Percentiles rank a stretch among this genome's conserved stretches.
Evolutionary conservation across 1,139 yeast species (phyloP).

Genomic region (Candida buenavistaensis): DNA sequence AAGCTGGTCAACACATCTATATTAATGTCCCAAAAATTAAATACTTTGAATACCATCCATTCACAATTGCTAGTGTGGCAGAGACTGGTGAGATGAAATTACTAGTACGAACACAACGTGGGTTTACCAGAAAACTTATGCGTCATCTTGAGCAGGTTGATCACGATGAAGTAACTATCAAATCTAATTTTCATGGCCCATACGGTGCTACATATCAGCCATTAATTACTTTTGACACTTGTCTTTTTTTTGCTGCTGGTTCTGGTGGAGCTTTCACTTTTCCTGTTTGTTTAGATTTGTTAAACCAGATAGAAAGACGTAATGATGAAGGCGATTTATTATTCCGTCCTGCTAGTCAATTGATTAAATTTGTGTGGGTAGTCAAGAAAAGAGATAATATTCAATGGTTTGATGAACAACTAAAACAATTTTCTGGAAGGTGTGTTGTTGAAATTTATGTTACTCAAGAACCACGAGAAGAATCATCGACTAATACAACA

Average conservation of each 20-base stretch:
- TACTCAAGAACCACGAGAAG: conserved; percentile 16
- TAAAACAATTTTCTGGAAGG: conserved; percentile 26
- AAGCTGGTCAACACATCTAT: conserved; percentile 49
- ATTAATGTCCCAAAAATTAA: conserved; percentile 39
- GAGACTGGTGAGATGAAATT: conserved; percentile 39
- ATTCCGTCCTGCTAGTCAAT: conserved; percentile 29
- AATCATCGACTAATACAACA: no score
- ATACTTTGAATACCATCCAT: conserved; percentile 46
- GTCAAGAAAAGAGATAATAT: conserved; percentile 28
- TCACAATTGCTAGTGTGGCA: conserved; percentile 43
- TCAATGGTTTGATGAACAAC: conserved; percentile 39
- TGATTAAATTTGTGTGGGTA: conserved; percentile 37
- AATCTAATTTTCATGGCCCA: conserved; percentile 43
- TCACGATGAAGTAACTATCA: conserved; percentile 18
- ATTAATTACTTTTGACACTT: conserved; percentile 40
- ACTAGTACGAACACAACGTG: conserved; percentile 40
- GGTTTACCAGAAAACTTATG: conserved; percentile 42
- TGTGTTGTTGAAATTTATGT: conserved; percentile 23
- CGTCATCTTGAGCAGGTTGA: conserved; percentile 14
- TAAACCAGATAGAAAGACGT: conserved; percentile 26
- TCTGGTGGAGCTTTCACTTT: conserved; percentile 49
- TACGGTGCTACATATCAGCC: conserved; percentile 46
- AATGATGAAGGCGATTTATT: conserved; percentile 30
- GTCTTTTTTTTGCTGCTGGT: conserved; percentile 45
- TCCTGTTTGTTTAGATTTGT: conserved; percentile 45